phyloP scores from a whole-genome alignment of 225 moss, liverwort and hornwort species.

The Bryoerythrophyllum caledonicum region DNA sequence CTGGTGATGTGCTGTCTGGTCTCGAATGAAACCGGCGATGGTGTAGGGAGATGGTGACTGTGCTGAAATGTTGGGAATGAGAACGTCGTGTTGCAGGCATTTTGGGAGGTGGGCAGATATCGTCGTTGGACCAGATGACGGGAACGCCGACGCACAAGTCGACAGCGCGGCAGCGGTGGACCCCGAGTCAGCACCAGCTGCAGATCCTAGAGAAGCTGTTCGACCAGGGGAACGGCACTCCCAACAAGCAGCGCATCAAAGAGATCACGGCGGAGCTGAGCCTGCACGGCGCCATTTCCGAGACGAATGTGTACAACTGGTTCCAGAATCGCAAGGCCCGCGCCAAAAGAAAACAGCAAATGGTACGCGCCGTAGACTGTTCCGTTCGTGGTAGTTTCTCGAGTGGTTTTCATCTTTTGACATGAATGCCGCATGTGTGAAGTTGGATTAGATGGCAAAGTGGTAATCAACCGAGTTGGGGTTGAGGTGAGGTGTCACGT shows the following conservation, averaged over 20 bases:
- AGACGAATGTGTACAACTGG: slow-evolving; percentile 99
- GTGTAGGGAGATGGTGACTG: background rate
- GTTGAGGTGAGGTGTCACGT: background rate
- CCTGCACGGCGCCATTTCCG: slow-evolving; percentile 87
- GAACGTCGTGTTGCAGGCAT: slow-evolving; percentile 41
- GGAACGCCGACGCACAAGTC: slow-evolving; percentile 87
- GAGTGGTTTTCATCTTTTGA: background rate
- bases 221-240: slow-evolving; percentile 89
- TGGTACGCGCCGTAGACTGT: slow-evolving; percentile 23
- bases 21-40: background rate
- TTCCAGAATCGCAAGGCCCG: slow-evolving; percentile 98
- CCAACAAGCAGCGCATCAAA: slow-evolving; percentile 90
- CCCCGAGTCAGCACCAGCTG: slow-evolving; percentile 91
- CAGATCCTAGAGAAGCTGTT: slow-evolving; percentile 95
- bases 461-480: background rate
- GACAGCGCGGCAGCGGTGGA: slow-evolving; percentile 92
- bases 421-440: background rate
- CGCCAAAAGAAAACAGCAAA: slow-evolving; percentile 88
- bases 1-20: background rate
- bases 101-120: slow-evolving; percentile 69
- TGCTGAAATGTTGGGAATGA: background rate
- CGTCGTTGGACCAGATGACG: slow-evolving; percentile 74
- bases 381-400: background rate
- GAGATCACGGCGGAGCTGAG: slow-evolving; percentile 91
- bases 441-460: background rate